These are phyloP conservation scores for Penicillium canariense DNA, from an alignment of 495 filamentous ascomycete genomes.

Conservation along the genomic window DNA sequence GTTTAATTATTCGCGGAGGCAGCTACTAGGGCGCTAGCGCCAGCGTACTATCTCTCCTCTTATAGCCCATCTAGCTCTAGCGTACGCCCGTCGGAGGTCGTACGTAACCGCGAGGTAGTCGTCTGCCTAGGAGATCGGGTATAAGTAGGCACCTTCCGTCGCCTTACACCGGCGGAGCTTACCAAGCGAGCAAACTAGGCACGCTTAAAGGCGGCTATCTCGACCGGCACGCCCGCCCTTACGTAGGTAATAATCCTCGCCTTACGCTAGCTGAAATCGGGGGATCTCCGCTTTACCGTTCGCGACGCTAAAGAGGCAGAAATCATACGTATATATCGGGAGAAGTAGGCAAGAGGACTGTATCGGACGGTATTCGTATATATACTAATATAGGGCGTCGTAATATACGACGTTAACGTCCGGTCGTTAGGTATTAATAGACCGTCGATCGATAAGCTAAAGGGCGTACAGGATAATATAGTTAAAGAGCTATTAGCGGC, in stretches of 20 bases:
- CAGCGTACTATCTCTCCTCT: neutral
- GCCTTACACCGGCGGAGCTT: too few species aligned
- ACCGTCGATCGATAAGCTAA: neutral
- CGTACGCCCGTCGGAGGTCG: neutral
- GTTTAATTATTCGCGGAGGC: neutral
- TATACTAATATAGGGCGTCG: neutral
- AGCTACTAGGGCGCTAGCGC: neutral
- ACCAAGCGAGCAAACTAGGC: neutral
- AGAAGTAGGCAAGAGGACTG: neutral
- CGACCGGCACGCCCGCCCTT: neutral
- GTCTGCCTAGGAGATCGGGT: too few species aligned
- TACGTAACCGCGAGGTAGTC: too few species aligned
- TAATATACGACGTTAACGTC: neutral
- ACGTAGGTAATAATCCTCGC: neutral
- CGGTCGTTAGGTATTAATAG: neutral
- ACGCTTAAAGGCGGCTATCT: too few species aligned
- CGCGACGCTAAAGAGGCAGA: neutral
- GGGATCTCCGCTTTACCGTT: neutral
- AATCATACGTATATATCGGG: neutral
- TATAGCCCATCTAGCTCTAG: neutral
- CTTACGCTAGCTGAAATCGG: neutral
- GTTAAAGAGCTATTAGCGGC: neutral
- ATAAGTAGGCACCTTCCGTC: too few species aligned
- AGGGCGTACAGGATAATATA: neutral
- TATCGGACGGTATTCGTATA: neutral